These are phyloP conservation scores for Flagelloscypha sp. DNA, from an alignment of 768 basidiomycete species.

Conservation along the genomic window DNA sequence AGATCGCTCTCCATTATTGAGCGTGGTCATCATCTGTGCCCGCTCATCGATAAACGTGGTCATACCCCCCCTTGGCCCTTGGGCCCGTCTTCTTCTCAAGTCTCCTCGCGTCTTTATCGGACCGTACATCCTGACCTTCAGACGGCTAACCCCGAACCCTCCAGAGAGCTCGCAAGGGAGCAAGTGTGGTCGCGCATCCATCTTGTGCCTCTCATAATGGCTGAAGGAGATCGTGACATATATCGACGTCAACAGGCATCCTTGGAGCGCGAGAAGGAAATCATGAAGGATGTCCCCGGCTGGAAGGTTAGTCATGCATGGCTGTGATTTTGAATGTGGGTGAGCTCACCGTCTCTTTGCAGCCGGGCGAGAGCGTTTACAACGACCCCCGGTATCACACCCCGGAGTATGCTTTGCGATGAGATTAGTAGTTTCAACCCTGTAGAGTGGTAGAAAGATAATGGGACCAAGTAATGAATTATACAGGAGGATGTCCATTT, in stretches of 20 bases:
- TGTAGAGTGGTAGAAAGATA: slow-evolving; percentile 3
- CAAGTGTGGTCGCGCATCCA: slow-evolving; percentile 94
- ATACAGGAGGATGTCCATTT: slow-evolving; percentile 1
- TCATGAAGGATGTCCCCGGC: slow-evolving; percentile 89
- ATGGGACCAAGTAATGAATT: slow-evolving; percentile 1
- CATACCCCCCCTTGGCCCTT: slow-evolving; percentile 48
- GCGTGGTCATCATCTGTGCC: slow-evolving; percentile 50
- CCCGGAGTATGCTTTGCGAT: slow-evolving; percentile 31
- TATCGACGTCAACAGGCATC: slow-evolving; percentile 78
- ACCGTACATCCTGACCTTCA: slow-evolving; percentile 30
- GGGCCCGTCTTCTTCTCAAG: slow-evolving; percentile 34
- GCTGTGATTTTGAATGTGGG: slow-evolving; percentile 13
- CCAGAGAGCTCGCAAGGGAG: slow-evolving; percentile 89
- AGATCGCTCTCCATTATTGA: slow-evolving; percentile 53
- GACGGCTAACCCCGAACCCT: too few relatives aligned
- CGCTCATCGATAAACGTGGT: slow-evolving; percentile 71
- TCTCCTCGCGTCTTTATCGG: slow-evolving; percentile 25
- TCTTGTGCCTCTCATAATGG: slow-evolving; percentile 83
- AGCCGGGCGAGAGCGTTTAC: slow-evolving; percentile 87
- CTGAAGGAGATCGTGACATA: slow-evolving; percentile 87
- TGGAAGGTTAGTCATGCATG: slow-evolving; percentile 74
- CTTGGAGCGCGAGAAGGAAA: slow-evolving; percentile 69
- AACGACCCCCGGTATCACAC: slow-evolving; percentile 63
- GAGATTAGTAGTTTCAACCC: slow-evolving; percentile 13
- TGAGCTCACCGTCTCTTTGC: slow-evolving; percentile 12